Evolutionary conservation across 805 yeast genomes (phyloP), one percentile per base, ranked within the genome.

Genomic region (Ogataea ramenticola): DNA sequence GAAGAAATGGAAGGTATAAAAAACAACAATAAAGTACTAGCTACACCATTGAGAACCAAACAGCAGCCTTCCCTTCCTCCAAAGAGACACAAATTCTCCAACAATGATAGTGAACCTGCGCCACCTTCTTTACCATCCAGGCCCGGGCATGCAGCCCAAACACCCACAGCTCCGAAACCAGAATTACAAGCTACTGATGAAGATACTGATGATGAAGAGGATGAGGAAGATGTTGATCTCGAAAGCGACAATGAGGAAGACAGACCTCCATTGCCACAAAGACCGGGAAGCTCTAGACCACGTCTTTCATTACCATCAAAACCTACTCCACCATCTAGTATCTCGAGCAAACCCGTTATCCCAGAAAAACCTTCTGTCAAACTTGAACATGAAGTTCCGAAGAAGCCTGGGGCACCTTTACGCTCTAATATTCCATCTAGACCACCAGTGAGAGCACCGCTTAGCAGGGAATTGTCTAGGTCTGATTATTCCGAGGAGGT

Each of bases 231-330:
- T 15, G 39, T 3, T 36, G 30, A 32, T 5, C 20, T 7, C n/a
- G 35, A 32, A 12, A 21, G 16, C 6, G 37, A n/a, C n/a, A n/a
- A 21, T 36, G 36, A 20, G 29, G 44, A 35, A 6, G 36, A 35
- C 34, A 27, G 34, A 17, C 43, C 43, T 8, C 40, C 32, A 10
- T 32, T 41, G 32, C 43, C 43, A 21, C 29, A 17, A 11, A 30
- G 42, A 12, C 37, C 37, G 17, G 24, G 24, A 17, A 17, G 24
- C 7, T 34, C 37, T 20, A 20, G n/a, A 12, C n/a, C 36, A 38
- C 43, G 42, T 16, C 51, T 53, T 17, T 46, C 40, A 7, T 11
- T 36, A 15, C 44, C 45, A 39, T 52, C 50, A 8, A 41, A 19
- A n/a, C 41, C 49, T 8, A 39, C n/a, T 29, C 16, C 43, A 10